Evolutionary conservation across 108 stramenopile genomes (phyloP).

Genomic region (Nitzschia sp.): DNA sequence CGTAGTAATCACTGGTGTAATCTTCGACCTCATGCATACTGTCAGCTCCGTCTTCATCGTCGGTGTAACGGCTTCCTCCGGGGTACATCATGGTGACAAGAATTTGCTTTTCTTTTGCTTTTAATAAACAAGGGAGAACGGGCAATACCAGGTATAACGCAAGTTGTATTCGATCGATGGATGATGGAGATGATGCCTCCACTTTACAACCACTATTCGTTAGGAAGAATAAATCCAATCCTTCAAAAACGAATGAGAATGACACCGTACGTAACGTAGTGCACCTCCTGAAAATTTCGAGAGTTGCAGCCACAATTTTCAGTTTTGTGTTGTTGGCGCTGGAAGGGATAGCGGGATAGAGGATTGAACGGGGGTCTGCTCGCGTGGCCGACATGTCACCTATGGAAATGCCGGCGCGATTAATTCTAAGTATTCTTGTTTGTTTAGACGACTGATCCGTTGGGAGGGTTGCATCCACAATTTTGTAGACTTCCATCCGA

Average conservation of each 20-base stretch:
- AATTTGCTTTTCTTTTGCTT: no score
- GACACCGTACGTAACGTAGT: no score
- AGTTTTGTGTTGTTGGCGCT: background rate
- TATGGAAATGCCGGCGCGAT: background rate
- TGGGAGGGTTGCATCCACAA: no score
- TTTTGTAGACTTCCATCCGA: no score
- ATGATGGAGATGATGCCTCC: no score
- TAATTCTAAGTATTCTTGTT: background rate
- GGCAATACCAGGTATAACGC: no score
- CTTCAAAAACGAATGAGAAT: no score
- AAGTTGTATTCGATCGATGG: no score
- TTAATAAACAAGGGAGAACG: no score
- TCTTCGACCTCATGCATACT: constrained; percentile 20
- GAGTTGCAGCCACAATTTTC: background rate
- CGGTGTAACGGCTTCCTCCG: constrained; percentile 1
- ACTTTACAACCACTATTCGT: no score
- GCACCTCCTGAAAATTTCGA: background rate
- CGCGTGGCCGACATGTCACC: background rate
- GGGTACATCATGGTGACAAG: background rate
- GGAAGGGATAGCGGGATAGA: no score
- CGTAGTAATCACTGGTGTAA: constrained; percentile 11
- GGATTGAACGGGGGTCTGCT: background rate
- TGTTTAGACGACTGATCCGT: background rate
- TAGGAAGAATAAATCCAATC: no score
- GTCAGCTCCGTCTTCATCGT: background rate